Conservation (phyloP, 768 basidiomycete species). For the Boletellus ananas region DNA sequence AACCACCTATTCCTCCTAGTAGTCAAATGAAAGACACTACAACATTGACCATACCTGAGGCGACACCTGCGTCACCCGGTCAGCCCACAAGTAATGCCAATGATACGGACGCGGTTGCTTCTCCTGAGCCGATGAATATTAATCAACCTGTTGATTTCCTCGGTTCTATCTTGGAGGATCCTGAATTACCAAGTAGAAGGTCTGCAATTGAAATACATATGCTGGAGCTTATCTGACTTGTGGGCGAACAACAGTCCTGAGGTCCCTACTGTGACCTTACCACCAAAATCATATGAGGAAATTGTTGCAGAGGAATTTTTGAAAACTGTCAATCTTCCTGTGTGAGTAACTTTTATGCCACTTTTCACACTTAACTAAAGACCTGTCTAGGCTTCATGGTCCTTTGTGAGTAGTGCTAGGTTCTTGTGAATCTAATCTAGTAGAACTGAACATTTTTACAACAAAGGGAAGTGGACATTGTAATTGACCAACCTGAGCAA, state of each 20-base stretch:
- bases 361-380: neutral
- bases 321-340: constrained; percentile 22
- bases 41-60: neutral
- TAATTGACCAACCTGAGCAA: constrained; percentile 3
- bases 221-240: neutral
- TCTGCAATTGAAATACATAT: constrained; percentile 2
- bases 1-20: constrained; percentile 8
- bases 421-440: neutral
- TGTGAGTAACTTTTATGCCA: constrained; percentile 17
- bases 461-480: constrained; percentile 16
- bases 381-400: constrained; percentile 16
- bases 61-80: constrained; percentile 13
- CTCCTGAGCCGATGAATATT: constrained; percentile 22
- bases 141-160: constrained; percentile 15
- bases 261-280: constrained; percentile 4
- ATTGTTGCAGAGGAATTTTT: constrained; percentile 25
- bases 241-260: constrained; percentile 4
- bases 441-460: neutral
- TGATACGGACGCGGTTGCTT: constrained; percentile 2
- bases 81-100: neutral
- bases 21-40: constrained; percentile 15
- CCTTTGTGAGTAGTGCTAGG: constrained; percentile 22
- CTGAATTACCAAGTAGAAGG: constrained; percentile 5
- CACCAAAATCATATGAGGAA: constrained; percentile 19
- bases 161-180: constrained; percentile 8